Base-by-base conservation (phyloP, 2,329 filamentous ascomycete species). In the Blastomyces parvus region DNA sequence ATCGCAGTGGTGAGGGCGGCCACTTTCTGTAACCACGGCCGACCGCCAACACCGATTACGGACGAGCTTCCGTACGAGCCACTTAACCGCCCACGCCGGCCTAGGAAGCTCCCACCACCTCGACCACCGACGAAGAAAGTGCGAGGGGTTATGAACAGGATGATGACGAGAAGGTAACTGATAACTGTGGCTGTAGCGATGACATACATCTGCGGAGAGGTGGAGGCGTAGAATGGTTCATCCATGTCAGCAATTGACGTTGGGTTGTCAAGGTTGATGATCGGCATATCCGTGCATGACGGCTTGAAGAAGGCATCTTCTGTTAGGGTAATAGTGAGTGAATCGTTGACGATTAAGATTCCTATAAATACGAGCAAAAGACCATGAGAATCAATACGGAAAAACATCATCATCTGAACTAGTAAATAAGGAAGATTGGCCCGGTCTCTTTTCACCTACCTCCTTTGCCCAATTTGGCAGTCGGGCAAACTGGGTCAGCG, bases 221-320 rank as follows among this genome's bases (percentile, higher is more conserved):
- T 91, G 46, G 92, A 96, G 62, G 92, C 88, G 76, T 96, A 96
- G 76, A 99, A 99, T 9, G 91, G 91, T 70, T 96, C 90, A 66
- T 85, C 83, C 62, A 90, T 63, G 66, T 63, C 62, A 60, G 36
- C 42, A 30, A 64, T 38, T n/a, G 63, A 57, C 11, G 55, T 58
- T 58, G 55, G 55, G 42, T 42, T 58, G 30, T 55, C 33, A 14
- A 61, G 7, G 33, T 40, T 27, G 46, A 33, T 42, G n/a, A 40
- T 11, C 3, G 42, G 59, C 36, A 14, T 48, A 38, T 19, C 33
- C 14, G 40, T 81, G 68, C 82, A 83, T 59, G 76, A 67, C 11
- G 81, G 80, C 64, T 77, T 76, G 64, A 79, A 84, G 42, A 82
- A 72, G 46, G 79, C 80, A 72, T 82, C 78, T 60, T 78, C 73